These are phyloP conservation scores for Aspergillus ochraceoroseus DNA, from an alignment of 2,329 filamentous ascomycete species.

Conservation along the genomic window DNA sequence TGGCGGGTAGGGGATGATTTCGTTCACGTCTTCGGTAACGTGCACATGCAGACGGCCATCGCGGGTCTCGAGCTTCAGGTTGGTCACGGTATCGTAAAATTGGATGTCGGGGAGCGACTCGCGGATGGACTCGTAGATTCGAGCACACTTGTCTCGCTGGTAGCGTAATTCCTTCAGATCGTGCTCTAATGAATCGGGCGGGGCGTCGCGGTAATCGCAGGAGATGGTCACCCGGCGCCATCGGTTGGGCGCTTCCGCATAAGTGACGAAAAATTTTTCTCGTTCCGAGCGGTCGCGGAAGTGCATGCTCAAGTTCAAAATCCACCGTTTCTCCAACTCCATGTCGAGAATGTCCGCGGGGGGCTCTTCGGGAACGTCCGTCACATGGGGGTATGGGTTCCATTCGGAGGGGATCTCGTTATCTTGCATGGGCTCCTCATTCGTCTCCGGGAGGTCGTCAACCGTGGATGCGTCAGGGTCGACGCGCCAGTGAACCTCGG, in stretches of 20 bases:
- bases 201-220: conserved; percentile 80
- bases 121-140: conserved; percentile 90
- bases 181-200: conserved; percentile 74
- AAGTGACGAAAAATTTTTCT: conserved; percentile 98
- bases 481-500: conserved; percentile 40
- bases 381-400: conserved; percentile 27
- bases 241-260: conserved; percentile 68
- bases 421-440: conserved; percentile 30
- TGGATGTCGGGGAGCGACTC: conserved; percentile 90
- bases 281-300: conserved; percentile 87
- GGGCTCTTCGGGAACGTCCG: conserved; percentile 24
- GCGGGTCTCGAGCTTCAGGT: conserved; percentile 84
- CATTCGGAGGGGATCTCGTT: conserved; percentile 27
- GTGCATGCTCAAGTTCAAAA: conserved; percentile 96
- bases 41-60: conserved; percentile 89
- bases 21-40: conserved; percentile 94
- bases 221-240: conserved; percentile 92
- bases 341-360: conserved; percentile 55
- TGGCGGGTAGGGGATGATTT: conserved; percentile 83
- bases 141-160: conserved; percentile 85
- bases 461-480: conserved; percentile 31
- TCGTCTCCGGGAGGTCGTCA: conserved; percentile 29
- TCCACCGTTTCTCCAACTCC: conserved; percentile 86
- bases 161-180: conserved; percentile 73
- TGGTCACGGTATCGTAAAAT: conserved; percentile 94